These are phyloP conservation scores for Pythium phragmitis DNA, from an alignment of 352 stramenopile genomes.

Conservation along the genomic window DNA sequence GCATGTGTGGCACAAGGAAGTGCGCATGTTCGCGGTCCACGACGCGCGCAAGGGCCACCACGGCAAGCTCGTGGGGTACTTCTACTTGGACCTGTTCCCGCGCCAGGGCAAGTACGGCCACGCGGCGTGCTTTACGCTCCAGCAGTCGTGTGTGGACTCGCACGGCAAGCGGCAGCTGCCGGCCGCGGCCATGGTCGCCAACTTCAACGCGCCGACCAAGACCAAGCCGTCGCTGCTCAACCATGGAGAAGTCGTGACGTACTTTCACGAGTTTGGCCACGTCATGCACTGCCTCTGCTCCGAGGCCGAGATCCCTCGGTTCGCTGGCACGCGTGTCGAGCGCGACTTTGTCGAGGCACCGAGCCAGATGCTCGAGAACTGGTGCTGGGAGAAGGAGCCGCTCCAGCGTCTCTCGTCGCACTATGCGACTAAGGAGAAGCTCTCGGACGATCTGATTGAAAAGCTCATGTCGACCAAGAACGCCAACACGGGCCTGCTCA, in stretches of 20 bases:
- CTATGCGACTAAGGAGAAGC: conserved; percentile 71
- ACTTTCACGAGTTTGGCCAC: conserved; percentile 90
- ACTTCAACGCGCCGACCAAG: conserved; percentile 84
- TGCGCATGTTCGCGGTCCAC: conserved; percentile 86
- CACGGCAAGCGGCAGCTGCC: conserved; percentile 50
- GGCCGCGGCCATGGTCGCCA: conserved; percentile 89
- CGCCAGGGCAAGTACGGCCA: conserved; percentile 87
- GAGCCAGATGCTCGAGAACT: conserved; percentile 92
- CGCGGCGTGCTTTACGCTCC: conserved; percentile 87
- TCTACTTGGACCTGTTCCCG: conserved; percentile 89
- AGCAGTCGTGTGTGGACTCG: conserved; percentile 77
- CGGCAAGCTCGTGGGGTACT: conserved; percentile 73
- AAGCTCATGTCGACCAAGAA: conserved; percentile 87
- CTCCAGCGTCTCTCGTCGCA: conserved; percentile 86
- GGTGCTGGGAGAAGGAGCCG: conserved; percentile 86
- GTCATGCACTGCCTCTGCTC: conserved; percentile 91
- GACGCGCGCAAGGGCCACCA: conserved; percentile 57
- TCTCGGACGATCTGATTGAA: conserved; percentile 80
- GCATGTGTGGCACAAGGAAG: conserved; percentile 88
- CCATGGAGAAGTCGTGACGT: conserved; percentile 87
- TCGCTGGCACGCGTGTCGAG: conserved; percentile 77
- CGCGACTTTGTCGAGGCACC: conserved; percentile 91
- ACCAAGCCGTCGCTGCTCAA: conserved; percentile 75
- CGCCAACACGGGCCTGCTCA: conserved; percentile 74
- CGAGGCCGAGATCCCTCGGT: conserved; percentile 73